Evolutionary conservation across 2,329 filamentous ascomycete genomes (phyloP).

Genomic region (Alternaria brassicae): DNA sequence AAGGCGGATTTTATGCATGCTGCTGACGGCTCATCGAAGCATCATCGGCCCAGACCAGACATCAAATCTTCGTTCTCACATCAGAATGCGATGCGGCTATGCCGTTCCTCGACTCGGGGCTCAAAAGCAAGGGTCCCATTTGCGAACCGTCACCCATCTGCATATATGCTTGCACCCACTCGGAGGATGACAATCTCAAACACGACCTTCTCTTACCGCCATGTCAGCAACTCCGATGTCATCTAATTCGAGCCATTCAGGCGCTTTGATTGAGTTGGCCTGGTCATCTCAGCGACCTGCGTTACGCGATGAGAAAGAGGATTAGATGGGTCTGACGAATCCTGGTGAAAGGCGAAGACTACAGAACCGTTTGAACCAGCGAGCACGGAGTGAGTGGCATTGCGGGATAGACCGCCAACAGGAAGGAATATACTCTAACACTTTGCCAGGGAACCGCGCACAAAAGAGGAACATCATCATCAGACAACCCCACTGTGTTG

Average conservation of each 20-base stretch:
- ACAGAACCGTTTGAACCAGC: constrained; percentile 31
- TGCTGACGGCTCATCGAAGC: constrained; percentile 7
- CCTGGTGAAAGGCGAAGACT: constrained; percentile 24
- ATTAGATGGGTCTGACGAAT: constrained; percentile 29
- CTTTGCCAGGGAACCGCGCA: neutral
- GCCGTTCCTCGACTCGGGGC: neutral
- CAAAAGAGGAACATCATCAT: neutral
- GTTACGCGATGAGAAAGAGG: constrained; percentile 17
- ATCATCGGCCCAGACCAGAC: neutral
- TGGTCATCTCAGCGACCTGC: constrained; percentile 21
- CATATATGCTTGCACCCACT: constrained; percentile 1
- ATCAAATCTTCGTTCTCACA: neutral
- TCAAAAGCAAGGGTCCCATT: neutral
- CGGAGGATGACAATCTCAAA: neutral
- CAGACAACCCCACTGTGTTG: neutral
- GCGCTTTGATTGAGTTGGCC: constrained; percentile 6
- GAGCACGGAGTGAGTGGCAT: constrained; percentile 17
- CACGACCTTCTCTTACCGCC: neutral
- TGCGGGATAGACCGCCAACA: neutral
- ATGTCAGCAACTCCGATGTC: constrained; percentile 5
- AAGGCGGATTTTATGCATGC: constrained; percentile 9
- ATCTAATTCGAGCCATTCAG: neutral
- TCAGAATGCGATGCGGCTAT: neutral
- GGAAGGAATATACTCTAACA: neutral
- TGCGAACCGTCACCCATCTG: neutral